Percentiles rank a stretch among this genome's conserved stretches.
Evolutionary conservation across 1,284 basidiomycete genomes (phyloP).

Genomic region (Chondrostereum purpureum): DNA sequence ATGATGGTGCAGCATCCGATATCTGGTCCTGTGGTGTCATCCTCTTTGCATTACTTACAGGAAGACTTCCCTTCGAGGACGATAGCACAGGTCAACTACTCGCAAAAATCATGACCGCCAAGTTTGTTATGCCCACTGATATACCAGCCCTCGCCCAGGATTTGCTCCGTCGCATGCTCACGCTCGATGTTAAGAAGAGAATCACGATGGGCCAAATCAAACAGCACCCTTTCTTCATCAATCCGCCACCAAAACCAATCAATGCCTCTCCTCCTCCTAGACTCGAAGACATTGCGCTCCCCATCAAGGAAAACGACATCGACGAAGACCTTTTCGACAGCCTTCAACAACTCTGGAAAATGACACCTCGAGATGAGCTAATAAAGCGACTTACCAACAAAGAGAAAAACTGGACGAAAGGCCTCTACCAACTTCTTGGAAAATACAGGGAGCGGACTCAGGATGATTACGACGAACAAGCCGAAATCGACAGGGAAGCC

Average conservation of each 20-base stretch:
- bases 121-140: constrained; percentile 78
- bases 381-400: constrained; percentile 56
- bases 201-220: constrained; percentile 89
- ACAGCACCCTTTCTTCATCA: constrained; percentile 84
- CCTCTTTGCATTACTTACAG: constrained; percentile 88
- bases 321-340: constrained; percentile 90
- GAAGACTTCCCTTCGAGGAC: constrained; percentile 91
- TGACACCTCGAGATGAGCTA: constrained; percentile 66
- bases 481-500: constrained; percentile 26
- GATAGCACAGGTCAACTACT: constrained; percentile 73
- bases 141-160: constrained; percentile 77
- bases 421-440: constrained; percentile 81
- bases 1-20: constrained; percentile 87
- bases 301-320: constrained; percentile 57
- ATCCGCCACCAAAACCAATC: constrained; percentile 45
- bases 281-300: constrained; percentile 61
- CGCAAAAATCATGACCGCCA: constrained; percentile 80
- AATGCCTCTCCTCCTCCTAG: constrained; percentile 49
- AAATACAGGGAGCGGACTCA: constrained; percentile 71
- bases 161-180: constrained; percentile 84
- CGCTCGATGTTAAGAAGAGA: constrained; percentile 73
- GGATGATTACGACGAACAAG: constrained; percentile 61
- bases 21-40: constrained; percentile 99
- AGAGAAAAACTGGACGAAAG: constrained; percentile 86
- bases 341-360: constrained; percentile 86